Base-by-base conservation (phyloP, 257 asterid species). In the Perilla frutescens region DNA sequence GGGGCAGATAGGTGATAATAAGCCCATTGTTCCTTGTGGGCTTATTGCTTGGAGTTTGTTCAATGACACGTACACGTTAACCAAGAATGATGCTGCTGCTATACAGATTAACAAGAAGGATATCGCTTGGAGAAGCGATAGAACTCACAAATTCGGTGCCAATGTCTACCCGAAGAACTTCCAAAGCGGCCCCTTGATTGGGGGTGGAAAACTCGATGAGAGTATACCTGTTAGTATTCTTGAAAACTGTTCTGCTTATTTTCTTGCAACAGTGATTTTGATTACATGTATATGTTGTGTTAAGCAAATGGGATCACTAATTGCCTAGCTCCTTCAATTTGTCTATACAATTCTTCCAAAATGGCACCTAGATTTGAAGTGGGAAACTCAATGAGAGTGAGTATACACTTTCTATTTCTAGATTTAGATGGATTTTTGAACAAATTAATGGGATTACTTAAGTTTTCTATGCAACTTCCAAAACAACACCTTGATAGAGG, bases 31-130 rank as follows among this genome's bases (percentile, higher is more conserved):
- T 49, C 98, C 98, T 1, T 93, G 96, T 77, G 98, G 98, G 12
- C 93, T 93, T 20, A 80, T 93, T 3, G 98, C 98, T 40, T 93
- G 98, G 98, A 93, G 96, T 72, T 79, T 93, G 48, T 93, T 91
- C 81, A 93, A 93, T 8, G 98, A 93, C 63, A 86, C 98, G 0
- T 93, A 85, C 66, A 48, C 43, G 3, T 66, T 93, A 62, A 82
- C 88, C 4, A 71, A 76, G 39, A 76, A 79, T 1, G 62, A 74
- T 66, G 74, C 45, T 41, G 66, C 74, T 14, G 0, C n/a, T n/a
- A n/a, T 93, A 54, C 48, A 81, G 31, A 79, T 93, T 61, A 85
- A 85, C 82, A 91, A 86, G 82, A 86, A 76, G 76, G 80, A 80
- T 67, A 93, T 93, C 7, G 84, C 98, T 0, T 91, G 97, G 98